These are phyloP conservation scores for Entomortierella chlamydospora DNA, from an alignment of 192 early-diverging fungal genomes.

Conservation along the genomic window DNA sequence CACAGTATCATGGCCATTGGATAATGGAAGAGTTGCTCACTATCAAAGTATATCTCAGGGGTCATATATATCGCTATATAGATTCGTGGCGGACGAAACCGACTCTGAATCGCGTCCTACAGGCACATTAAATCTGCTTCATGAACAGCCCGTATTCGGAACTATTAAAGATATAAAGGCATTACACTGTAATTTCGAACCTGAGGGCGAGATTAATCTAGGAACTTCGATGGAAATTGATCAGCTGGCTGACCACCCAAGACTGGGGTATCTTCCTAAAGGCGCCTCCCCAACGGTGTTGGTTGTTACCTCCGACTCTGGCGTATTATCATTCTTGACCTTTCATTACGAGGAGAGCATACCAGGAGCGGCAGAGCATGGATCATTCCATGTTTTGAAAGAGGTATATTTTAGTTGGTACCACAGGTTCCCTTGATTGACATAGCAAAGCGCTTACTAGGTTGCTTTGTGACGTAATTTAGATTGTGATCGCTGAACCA, in stretches of 20 bases:
- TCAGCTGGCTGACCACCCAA: background rate
- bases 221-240: background rate
- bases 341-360: slow-evolving; percentile 80
- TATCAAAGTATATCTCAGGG: slow-evolving; percentile 8
- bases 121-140: slow-evolving; percentile 30
- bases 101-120: slow-evolving; percentile 21
- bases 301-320: slow-evolving; percentile 47
- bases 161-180: slow-evolving; percentile 56
- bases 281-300: slow-evolving; percentile 16
- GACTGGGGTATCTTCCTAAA: slow-evolving; percentile 34
- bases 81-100: slow-evolving; percentile 9
- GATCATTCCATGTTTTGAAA: slow-evolving; percentile 29
- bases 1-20: background rate
- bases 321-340: slow-evolving; percentile 60
- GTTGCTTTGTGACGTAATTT: background rate
- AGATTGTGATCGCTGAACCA: slow-evolving; percentile 32
- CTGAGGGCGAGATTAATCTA: slow-evolving; percentile 5
- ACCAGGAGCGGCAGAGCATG: slow-evolving; percentile 53
- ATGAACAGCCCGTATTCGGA: slow-evolving; percentile 58
- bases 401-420: slow-evolving; percentile 14
- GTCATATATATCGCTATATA: slow-evolving; percentile 26
- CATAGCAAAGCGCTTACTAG: background rate
- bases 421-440: no score
- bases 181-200: slow-evolving; percentile 36
- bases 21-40: background rate